A percentile compares a stretch with the other conserved stretches of the same genome.
These are phyloP conservation scores for Hanseniaspora valbyensis DNA, from an alignment of 805 yeast species.

Conservation along the genomic window DNA sequence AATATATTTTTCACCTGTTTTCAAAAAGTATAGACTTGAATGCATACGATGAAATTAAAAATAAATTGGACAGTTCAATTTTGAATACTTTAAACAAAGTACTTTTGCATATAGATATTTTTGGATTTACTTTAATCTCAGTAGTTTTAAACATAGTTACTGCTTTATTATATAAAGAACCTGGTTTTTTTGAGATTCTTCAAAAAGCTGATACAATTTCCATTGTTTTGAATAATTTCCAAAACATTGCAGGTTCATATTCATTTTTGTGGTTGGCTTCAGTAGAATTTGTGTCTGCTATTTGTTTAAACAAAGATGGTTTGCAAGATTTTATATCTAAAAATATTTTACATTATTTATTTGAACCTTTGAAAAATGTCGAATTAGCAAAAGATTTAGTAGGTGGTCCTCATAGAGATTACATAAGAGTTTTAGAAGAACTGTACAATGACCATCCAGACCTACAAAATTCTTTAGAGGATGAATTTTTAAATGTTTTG, in stretches of 20 bases:
- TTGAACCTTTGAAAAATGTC: constrained; percentile 42
- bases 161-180: constrained; percentile 74
- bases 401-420: constrained; percentile 41
- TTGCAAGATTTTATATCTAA: constrained; percentile 40
- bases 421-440: constrained; percentile 68
- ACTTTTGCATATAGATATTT: constrained; percentile 42
- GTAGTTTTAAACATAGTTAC: constrained; percentile 53
- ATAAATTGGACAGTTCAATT: constrained; percentile 75
- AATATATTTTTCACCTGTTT: constrained; percentile 52
- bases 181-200: constrained; percentile 72
- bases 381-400: constrained; percentile 43
- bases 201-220: constrained; percentile 68
- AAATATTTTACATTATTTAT: constrained; percentile 34
- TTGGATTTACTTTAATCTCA: constrained; percentile 58
- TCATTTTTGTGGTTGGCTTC: constrained; percentile 48
- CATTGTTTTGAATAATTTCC: constrained; percentile 48
- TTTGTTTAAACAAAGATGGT: constrained; percentile 68
- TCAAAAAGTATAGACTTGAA: constrained; percentile 56
- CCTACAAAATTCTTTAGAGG: constrained; percentile 47
- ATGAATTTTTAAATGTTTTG: constrained; percentile 38
- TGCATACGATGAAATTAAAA: constrained; percentile 73
- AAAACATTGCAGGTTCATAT: constrained; percentile 44
- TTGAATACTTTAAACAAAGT: constrained; percentile 49
- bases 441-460: constrained; percentile 73
- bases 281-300: constrained; percentile 71